Base-by-base conservation (phyloP, 1,284 basidiomycete genomes). In the Malassezia obtusa region DNA sequence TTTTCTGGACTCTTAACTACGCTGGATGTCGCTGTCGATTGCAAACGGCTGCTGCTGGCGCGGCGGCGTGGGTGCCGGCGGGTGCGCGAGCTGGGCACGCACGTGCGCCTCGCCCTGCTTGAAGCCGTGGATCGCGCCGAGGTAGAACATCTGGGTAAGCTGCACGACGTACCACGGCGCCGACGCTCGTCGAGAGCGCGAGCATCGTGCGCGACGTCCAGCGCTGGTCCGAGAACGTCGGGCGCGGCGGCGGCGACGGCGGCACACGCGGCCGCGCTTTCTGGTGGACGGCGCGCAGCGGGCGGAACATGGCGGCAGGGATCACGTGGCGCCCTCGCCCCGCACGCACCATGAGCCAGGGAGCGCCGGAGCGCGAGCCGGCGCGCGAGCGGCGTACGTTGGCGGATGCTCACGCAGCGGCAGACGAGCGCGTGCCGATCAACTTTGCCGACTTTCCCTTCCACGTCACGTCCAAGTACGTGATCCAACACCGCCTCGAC, bases 141-240 rank as follows among this genome's bases (percentile, higher is more conserved):
- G 15, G 24, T 31, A 38, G 24, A 38, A 56, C 43, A 39, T 50
- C 53, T 50, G 24, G 14, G 32, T 30, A 3, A 26, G 19, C 28
- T 32, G 21, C 19, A 15, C 25, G 17, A 33, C 48, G 31, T 50
- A 56, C 53, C 25, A 45, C 12, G 9, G 43, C 14, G 24, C 53
- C 53, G 14, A 56, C 53, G 15, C 32, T 26, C 2, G 53, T 56
- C 15, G 53, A 56, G 15, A 56, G 44, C 8, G 39, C 19, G 12
- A 56, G 21, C 48, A 56, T 49, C 4, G 53, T 56, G 17, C 39
- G 46, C 15, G 47, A 36, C 11, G 53, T 46, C 53, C 53, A 56
- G 4, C 17, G 26, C 33, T 56, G 53, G 12, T 50, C 35, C 19
- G 17, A 21, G 28, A 22, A 45, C 26, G 40, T 11, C 15, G 22